Percentiles rank a stretch among this genome's conserved stretches.
Conservation (phyloP, 768 basidiomycete species). For the Coprinopsis marcescibilis region DNA sequence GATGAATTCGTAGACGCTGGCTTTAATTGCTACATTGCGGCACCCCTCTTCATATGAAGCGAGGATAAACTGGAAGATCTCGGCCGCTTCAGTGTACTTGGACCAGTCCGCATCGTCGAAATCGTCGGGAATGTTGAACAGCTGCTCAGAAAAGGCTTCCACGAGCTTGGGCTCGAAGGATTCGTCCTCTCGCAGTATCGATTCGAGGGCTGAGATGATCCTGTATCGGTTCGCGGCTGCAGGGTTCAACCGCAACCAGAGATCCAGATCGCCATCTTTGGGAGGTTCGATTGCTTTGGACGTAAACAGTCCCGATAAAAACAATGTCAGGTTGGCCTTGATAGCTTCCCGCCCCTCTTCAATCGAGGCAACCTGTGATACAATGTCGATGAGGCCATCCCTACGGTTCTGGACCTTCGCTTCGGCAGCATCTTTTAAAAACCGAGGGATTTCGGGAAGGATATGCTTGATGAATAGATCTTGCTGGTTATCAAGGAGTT, state of each 20-base stretch:
- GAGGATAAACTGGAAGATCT: neutral
- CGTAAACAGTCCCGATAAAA: too few relatives aligned
- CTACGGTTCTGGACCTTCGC: neutral
- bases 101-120: neutral
- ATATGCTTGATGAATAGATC: neutral
- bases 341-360: neutral
- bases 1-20: neutral
- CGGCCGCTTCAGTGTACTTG: neutral
- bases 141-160: neutral
- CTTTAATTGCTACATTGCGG: neutral
- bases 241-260: neutral
- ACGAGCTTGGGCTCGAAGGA: neutral
- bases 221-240: neutral
- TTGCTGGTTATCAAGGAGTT: neutral
- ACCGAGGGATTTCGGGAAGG: neutral
- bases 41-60: neutral
- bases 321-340: neutral
- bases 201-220: neutral
- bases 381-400: neutral
- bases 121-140: conserved; percentile 2
- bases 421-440: neutral
- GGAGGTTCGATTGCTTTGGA: too few relatives aligned
- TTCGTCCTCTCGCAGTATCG: neutral
- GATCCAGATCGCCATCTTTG: too few relatives aligned
- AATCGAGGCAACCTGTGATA: neutral